Conservation (phyloP, 257 asterid genomes). For the Solanum corneliomulleri region DNA sequence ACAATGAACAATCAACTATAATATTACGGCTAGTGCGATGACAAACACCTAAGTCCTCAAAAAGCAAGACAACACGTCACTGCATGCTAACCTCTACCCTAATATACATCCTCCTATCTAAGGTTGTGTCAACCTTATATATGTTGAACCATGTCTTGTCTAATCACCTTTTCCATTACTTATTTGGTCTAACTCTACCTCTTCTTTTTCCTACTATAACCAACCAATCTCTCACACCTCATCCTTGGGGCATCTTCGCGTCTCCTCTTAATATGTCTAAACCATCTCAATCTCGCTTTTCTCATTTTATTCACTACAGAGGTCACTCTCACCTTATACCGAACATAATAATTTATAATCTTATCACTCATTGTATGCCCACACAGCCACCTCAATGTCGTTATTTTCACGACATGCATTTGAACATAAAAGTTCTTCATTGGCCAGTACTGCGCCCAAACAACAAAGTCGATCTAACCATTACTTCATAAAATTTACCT, state of each 20-base stretch:
- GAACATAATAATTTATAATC: too few species aligned
- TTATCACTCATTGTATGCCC: background rate
- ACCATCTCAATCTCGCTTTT: background rate
- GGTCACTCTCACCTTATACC: background rate
- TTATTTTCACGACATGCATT: too few species aligned
- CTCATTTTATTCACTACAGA: background rate
- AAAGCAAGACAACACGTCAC: background rate
- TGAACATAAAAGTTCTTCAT: background rate
- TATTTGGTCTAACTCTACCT: too few species aligned
- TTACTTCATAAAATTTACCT: background rate
- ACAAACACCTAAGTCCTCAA: background rate
- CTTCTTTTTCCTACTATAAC: background rate
- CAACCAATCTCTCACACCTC: background rate
- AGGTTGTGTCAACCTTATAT: background rate
- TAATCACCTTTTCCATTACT: background rate
- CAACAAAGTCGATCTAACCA: background rate
- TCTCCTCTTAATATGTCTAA: background rate
- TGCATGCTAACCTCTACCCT: background rate
- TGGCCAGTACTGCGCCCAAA: too few species aligned
- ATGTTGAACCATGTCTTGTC: background rate
- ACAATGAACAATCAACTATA: background rate
- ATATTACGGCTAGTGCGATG: background rate
- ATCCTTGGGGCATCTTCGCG: background rate
- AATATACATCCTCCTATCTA: background rate
- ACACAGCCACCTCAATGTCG: background rate